Evolutionary conservation across 805 yeast genomes (phyloP).

Genomic region (Barnettozyma sucrosica): DNA sequence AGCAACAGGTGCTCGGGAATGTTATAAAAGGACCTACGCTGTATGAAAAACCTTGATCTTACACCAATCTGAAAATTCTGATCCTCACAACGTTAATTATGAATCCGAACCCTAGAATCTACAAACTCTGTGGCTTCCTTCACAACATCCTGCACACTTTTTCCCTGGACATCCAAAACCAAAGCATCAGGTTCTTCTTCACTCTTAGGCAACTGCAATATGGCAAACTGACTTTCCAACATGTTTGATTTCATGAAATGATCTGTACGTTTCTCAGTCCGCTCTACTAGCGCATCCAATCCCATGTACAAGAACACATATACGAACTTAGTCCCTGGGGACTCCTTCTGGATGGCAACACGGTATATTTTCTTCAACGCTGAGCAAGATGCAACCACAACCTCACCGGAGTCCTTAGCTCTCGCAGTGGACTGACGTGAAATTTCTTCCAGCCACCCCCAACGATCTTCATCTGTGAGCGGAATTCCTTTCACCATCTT

Average conservation of each 20-base stretch:
- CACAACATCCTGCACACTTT: constrained; percentile 16
- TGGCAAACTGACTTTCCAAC: constrained; percentile 74
- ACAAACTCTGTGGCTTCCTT: constrained; percentile 10
- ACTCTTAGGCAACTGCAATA: constrained; percentile 60
- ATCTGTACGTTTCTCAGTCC: constrained; percentile 59
- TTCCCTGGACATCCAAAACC: constrained; percentile 28
- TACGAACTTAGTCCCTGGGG: constrained; percentile 37
- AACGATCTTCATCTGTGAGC: constrained; percentile 81
- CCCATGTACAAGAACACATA: constrained; percentile 67
- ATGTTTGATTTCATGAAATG: constrained; percentile 87
- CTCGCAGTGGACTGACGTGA: constrained; percentile 34
- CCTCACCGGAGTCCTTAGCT: constrained; percentile 29
- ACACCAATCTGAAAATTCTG: too few relatives aligned
- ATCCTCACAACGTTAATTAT: too few relatives aligned
- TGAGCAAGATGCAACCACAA: constrained; percentile 71
- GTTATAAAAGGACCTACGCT: too few relatives aligned
- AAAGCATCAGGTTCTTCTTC: constrained; percentile 28
- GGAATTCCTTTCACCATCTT: constrained; percentile 85
- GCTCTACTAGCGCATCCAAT: constrained; percentile 48
- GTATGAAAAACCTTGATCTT: too few relatives aligned
- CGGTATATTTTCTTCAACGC: constrained; percentile 75
- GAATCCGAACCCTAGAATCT: not conserved
- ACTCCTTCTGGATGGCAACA: constrained; percentile 41
- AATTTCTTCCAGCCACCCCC: constrained; percentile 75
- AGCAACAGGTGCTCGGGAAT: too few relatives aligned